Base-by-base conservation (phyloP, 1,284 basidiomycete species). In the Neolentinus lepideus region DNA sequence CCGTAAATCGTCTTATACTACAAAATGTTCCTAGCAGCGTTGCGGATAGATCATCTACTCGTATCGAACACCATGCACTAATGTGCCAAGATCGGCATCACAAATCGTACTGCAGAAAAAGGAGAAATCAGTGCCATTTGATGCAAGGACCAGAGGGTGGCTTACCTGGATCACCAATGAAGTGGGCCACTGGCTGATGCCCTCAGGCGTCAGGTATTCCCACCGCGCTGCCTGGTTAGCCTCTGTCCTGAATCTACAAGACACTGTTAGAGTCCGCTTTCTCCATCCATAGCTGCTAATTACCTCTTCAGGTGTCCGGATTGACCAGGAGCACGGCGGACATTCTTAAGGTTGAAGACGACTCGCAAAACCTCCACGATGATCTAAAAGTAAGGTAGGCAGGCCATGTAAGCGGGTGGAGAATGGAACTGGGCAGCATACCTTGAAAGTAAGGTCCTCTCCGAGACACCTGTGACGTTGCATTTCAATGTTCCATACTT, bases 241-340 rank as follows among this genome's bases (percentile, higher is more conserved):
- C 14, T 50, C 27, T 14, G 3, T 29, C 47, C 24, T 25, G 47
- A 24, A 26, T 11, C 47, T 50, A 26, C 9, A 25, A 21, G 25
- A 29, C 16, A 6, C 12, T 31, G 16, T 43, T 16, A 43, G 12
- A 43, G 38, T 16, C 6, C 8, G 19, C 6, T 4, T 9, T 43
- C 3, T 43, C 6, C 12, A 21, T 25, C 14, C 8, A 24, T n/a
- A 12, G 6, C 12, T 50, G 22, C 16, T 50, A n/a, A 14, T 50
- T 21, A 72, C 70, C 80, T 69, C 53, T 78, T 74, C 33, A 88
- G 75, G 14, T 60, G 59, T 2, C 84, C 85, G 1, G 79, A 78
- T 33, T 72, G 62, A 0, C 76, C 80, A 0, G 81, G 80, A 1
- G 75, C 81, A 43, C 82, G 80, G 19, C 71, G 68, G 21, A 88